These are phyloP conservation scores for Rhexocercosporidium sp. DNA, from an alignment of 2,329 filamentous ascomycete genomes.

Conservation along the genomic window DNA sequence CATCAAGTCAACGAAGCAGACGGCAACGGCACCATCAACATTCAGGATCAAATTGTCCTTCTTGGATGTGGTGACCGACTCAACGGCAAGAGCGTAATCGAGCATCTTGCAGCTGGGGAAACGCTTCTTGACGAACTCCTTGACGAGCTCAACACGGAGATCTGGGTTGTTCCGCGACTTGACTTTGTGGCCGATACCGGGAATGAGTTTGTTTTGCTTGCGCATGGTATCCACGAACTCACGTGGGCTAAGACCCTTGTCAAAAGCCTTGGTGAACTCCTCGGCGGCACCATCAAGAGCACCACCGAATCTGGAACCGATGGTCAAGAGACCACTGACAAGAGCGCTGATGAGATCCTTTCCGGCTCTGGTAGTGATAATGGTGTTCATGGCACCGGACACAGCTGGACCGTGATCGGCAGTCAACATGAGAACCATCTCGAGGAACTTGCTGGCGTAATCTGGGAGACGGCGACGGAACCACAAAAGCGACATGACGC, in stretches of 20 bases:
- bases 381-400: conserved; percentile 99
- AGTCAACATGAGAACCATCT: conserved; percentile 99
- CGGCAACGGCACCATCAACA: conserved; percentile 96
- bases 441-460: conserved; percentile 98
- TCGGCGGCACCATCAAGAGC: conserved; percentile 96
- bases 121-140: conserved; percentile 97
- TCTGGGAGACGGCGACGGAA: conserved; percentile 96
- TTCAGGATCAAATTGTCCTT: conserved; percentile 99
- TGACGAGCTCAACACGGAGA: conserved; percentile 98
- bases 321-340: conserved; percentile 95
- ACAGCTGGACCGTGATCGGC: conserved; percentile 98
- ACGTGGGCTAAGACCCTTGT: conserved; percentile 97
- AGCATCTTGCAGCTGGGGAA: conserved; percentile 98
- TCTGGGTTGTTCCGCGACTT: conserved; percentile 99
- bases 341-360: conserved; percentile 97
- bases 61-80: conserved; percentile 98
- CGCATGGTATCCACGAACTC: conserved; percentile 99
- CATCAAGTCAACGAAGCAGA: conserved; percentile 97
- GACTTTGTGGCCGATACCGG: conserved; percentile 98
- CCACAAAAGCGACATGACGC: conserved; percentile 99
- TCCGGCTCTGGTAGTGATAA: conserved; percentile 98
- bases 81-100: conserved; percentile 97
- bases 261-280: conserved; percentile 97
- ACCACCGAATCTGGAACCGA: conserved; percentile 97
- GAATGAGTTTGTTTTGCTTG: conserved; percentile 99